Evolutionary conservation across 352 stramenopile species (phyloP).

Genomic region (Peronospora destructor): DNA sequence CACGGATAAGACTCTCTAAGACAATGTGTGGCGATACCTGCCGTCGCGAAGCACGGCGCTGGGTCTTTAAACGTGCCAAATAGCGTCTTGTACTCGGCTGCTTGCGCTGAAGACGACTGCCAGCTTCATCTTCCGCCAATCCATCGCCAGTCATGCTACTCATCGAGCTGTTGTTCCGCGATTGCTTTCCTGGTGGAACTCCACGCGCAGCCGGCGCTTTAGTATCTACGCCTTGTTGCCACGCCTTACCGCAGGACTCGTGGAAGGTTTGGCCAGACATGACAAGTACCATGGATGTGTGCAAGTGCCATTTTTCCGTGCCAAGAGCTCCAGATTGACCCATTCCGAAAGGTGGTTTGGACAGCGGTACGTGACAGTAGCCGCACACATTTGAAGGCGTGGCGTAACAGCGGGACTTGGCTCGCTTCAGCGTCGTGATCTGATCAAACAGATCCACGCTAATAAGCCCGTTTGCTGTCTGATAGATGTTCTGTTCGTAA

Average conservation of each 20-base stretch:
- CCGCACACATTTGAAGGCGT: conserved; percentile 64
- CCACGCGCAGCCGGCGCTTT: conserved; percentile 33
- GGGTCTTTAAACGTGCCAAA: conserved; percentile 68
- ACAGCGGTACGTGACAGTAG: conserved; percentile 79
- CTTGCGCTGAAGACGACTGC: conserved; percentile 57
- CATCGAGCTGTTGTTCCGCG: conserved; percentile 38
- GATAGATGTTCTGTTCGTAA: conserved; percentile 87
- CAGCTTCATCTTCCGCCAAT: conserved; percentile 44
- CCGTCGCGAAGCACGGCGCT: conserved; percentile 51
- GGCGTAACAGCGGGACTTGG: conserved; percentile 63
- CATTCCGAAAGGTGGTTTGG: conserved; percentile 82
- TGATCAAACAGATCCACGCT: conserved; percentile 81
- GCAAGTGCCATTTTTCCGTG: conserved; percentile 78
- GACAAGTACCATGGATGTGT: conserved; percentile 79
- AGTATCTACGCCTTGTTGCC: conserved; percentile 70
- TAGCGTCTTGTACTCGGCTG: conserved; percentile 77
- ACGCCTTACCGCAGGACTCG: conserved; percentile 80
- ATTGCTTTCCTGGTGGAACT: conserved; percentile 25
- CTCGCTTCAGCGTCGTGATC: conserved; percentile 71
- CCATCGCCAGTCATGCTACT: conserved; percentile 30
- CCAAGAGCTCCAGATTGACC: conserved; percentile 52
- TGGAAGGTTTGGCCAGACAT: conserved; percentile 77
- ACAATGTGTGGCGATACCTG: conserved; percentile 69
- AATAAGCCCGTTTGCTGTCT: conserved; percentile 79
- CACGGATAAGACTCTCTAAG: conserved; percentile 70